These are phyloP conservation scores for Gentiana straminea DNA, from an alignment of 257 asterid species.

Conservation along the genomic window DNA sequence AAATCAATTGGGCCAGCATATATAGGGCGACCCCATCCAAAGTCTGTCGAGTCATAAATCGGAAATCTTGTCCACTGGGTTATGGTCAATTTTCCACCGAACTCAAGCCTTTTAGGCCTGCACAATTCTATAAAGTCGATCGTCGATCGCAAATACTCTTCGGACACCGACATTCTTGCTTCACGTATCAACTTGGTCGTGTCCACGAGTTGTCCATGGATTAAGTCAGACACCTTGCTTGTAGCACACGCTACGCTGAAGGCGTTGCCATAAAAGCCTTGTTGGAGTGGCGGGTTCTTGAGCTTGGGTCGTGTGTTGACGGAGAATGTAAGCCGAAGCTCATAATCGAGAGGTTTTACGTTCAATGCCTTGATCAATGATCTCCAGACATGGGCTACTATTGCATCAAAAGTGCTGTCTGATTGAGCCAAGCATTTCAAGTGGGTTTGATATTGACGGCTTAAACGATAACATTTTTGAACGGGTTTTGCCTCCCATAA, in stretches of 20 bases:
- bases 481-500: slow-evolving; percentile 51
- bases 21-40: slow-evolving; percentile 81
- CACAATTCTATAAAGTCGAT: slow-evolving; percentile 49
- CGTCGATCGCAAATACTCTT: slow-evolving; percentile 73
- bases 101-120: slow-evolving; percentile 78
- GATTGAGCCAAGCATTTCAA: slow-evolving; percentile 41
- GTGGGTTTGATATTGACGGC: slow-evolving; percentile 39
- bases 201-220: slow-evolving; percentile 21
- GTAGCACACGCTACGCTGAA: slow-evolving; percentile 70
- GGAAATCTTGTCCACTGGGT: slow-evolving; percentile 94
- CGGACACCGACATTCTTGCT: slow-evolving; percentile 49
- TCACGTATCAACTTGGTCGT: slow-evolving; percentile 35
- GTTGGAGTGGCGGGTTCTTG: slow-evolving; percentile 34
- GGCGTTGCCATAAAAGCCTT: slow-evolving; percentile 79
- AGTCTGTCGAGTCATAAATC: slow-evolving; percentile 64
- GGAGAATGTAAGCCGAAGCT: slow-evolving; percentile 73
- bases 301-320: slow-evolving; percentile 68
- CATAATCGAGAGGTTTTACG: slow-evolving; percentile 40
- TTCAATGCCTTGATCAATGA: slow-evolving; percentile 65
- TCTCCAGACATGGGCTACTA: slow-evolving; percentile 88
- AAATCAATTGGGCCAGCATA: slow-evolving; percentile 89
- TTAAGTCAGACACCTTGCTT: slow-evolving; percentile 37
- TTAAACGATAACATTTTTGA: slow-evolving; percentile 62
- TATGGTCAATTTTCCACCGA: slow-evolving; percentile 66
- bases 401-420: slow-evolving; percentile 60